Evolutionary conservation across 164 flowering plant species (phyloP).

Genomic region (Berberis thunbergii): DNA sequence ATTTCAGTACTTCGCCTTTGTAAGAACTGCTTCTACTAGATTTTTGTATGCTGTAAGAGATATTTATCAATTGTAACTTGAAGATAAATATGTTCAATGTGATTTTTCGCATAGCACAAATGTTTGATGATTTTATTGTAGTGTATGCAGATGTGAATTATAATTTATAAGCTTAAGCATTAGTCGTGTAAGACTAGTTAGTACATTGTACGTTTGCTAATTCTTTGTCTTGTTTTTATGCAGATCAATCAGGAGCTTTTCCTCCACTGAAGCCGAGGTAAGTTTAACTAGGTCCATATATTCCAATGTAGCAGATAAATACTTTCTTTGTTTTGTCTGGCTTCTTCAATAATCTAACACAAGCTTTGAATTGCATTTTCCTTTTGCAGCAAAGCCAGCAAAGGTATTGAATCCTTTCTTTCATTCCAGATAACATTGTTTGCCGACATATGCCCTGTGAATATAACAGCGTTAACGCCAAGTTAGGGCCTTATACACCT

Average conservation of each 20-base stretch:
- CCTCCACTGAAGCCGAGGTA: conserved; percentile 35
- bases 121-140: no score
- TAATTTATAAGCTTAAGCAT: background rate
- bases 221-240: conserved; percentile 5
- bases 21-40: no score
- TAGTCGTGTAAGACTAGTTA: no score
- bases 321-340: background rate
- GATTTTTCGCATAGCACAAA: no score
- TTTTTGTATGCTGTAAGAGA: no score
- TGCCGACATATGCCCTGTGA: background rate
- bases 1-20: no score
- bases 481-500: conserved; percentile 5
- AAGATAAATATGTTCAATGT: no score
- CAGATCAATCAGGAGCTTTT: conserved; percentile 46
- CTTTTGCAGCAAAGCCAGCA: conserved; percentile 65
- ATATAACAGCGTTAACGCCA: background rate
- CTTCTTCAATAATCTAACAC: conserved; percentile 8
- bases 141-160: no score
- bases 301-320: background rate
- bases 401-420: conserved; percentile 26
- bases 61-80: no score
- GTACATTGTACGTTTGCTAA: background rate
- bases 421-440: background rate
- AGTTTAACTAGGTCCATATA: no score
- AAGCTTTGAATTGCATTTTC: conserved; percentile 8